phyloP scores from a whole-genome alignment of 176 grass and related monocot genomes.

The Carex littledalei region DNA sequence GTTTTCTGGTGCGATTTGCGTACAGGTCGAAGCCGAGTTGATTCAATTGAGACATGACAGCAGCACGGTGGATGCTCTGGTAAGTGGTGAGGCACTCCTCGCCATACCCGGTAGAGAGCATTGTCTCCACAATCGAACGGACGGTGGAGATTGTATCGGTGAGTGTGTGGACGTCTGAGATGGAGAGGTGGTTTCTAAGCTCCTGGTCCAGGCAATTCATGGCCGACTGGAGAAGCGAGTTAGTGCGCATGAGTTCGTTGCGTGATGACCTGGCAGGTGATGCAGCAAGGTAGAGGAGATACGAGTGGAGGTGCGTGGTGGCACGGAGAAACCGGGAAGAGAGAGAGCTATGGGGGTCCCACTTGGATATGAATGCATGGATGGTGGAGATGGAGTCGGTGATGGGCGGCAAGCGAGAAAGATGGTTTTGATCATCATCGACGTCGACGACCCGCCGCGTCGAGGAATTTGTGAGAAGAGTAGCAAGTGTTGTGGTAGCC shows the following conservation, averaged over 20 bases:
- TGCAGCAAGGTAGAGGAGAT: constrained; percentile 44
- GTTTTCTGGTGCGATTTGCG: not conserved
- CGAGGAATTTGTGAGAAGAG: not conserved
- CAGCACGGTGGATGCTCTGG: constrained; percentile 33
- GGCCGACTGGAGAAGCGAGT: constrained; percentile 46
- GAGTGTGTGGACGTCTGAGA: not conserved
- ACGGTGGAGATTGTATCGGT: not conserved
- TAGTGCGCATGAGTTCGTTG: constrained; percentile 37
- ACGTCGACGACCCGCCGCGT: not conserved
- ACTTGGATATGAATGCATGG: constrained; percentile 31
- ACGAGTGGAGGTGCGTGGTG: constrained; percentile 45
- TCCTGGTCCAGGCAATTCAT: constrained; percentile 53
- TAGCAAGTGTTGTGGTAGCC: not conserved
- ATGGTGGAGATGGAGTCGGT: constrained; percentile 40
- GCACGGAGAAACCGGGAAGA: constrained; percentile 40
- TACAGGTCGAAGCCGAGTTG: constrained; percentile 35
- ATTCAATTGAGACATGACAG: constrained; percentile 23
- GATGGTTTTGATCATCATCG: not conserved
- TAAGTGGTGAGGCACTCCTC: constrained; percentile 62
- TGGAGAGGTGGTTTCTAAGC: constrained; percentile 30
- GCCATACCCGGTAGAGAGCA: constrained; percentile 67
- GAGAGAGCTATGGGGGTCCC: constrained; percentile 30
- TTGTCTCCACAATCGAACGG: constrained; percentile 28
- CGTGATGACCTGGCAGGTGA: not conserved
- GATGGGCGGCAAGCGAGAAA: constrained; percentile 20